Conservation (phyloP, 768 basidiomycete genomes). For the Nevesoporus exiguus region DNA sequence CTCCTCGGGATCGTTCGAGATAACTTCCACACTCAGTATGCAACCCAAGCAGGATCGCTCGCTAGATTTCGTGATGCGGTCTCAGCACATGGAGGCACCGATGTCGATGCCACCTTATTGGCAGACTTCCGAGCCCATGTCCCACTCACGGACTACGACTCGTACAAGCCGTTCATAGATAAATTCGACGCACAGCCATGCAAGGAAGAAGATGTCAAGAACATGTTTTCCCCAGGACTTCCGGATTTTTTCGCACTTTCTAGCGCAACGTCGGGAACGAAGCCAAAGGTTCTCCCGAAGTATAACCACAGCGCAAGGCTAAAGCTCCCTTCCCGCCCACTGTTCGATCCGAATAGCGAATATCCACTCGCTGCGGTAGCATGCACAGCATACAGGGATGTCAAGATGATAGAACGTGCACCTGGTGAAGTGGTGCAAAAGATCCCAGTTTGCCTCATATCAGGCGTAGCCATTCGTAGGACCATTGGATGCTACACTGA, state of each 20-base stretch:
- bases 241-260: slow-evolving; percentile 10
- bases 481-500: background rate
- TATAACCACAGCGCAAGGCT: background rate
- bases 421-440: slow-evolving; percentile 1
- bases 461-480: background rate
- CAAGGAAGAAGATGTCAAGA: slow-evolving; percentile 17
- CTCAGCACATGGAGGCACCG: background rate
- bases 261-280: slow-evolving; percentile 15
- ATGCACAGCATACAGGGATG: background rate
- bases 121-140: background rate
- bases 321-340: background rate
- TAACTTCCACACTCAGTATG: background rate
- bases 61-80: background rate
- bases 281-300: slow-evolving; percentile 5
- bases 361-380: background rate
- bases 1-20: background rate
- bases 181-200: slow-evolving; percentile 16
- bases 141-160: slow-evolving; percentile 9
- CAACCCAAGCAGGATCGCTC: background rate
- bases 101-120: slow-evolving; percentile 6
- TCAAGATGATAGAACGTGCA: slow-evolving; percentile 5
- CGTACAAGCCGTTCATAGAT: slow-evolving; percentile 11
- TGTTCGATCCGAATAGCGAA: background rate
- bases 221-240: background rate
- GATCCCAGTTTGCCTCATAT: background rate